These are phyloP conservation scores for Linum tenue DNA, from an alignment of 345 rosid species.

Conservation along the genomic window DNA sequence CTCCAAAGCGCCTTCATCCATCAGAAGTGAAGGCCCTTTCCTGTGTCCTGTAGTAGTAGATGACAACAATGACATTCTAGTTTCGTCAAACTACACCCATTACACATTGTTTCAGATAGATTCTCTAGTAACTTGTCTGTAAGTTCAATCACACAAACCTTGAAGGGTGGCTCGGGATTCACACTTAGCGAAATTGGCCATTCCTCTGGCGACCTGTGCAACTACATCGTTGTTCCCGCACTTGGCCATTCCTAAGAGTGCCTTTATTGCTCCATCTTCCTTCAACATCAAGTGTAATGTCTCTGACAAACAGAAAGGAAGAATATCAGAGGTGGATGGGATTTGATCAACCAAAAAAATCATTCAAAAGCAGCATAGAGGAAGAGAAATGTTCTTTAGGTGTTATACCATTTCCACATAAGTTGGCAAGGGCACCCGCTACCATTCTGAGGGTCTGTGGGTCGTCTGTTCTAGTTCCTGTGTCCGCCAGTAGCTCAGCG, in stretches of 20 bases:
- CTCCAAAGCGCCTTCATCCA: slow-evolving; percentile 69
- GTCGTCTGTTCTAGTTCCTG: slow-evolving; percentile 69
- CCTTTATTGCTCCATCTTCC: slow-evolving; percentile 80
- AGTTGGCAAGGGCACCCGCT: slow-evolving; percentile 87
- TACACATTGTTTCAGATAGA: neutral
- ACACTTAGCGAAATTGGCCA: slow-evolving; percentile 93
- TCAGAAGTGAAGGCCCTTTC: slow-evolving; percentile 67
- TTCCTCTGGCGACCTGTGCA: slow-evolving; percentile 90
- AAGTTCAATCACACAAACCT: slow-evolving; percentile 32
- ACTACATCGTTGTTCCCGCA: slow-evolving; percentile 57
- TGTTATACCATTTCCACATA: slow-evolving; percentile 77
- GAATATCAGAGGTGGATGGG: neutral
- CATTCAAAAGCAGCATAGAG: too few relatives aligned
- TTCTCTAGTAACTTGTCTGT: too few relatives aligned
- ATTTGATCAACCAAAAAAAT: too few relatives aligned
- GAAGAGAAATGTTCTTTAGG: neutral
- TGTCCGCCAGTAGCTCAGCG: slow-evolving; percentile 59
- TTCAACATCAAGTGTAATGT: slow-evolving; percentile 54
- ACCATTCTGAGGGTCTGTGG: slow-evolving; percentile 90
- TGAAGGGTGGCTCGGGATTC: slow-evolving; percentile 73
- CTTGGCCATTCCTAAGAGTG: slow-evolving; percentile 57
- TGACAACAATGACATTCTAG: neutral
- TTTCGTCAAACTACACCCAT: neutral
- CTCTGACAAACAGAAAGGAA: slow-evolving; percentile 32
- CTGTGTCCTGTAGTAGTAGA: slow-evolving; percentile 44